phyloP scores from a whole-genome alignment of 345 rosid species.

The Passiflora organensis region DNA sequence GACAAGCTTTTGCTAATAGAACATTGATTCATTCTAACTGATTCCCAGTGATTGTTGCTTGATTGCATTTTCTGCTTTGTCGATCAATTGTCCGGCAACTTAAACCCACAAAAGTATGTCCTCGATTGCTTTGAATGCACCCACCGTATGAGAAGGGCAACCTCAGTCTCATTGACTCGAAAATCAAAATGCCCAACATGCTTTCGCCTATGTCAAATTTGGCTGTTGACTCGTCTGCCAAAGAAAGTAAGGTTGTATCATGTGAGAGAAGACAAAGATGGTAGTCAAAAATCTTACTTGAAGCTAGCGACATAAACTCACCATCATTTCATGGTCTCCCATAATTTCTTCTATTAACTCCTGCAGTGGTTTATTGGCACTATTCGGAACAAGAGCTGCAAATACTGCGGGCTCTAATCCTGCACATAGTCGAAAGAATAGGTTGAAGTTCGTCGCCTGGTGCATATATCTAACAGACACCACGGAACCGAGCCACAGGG shows the following conservation, averaged over 20 bases:
- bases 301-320: constrained; percentile 27
- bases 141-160: too few species aligned
- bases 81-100: too few species aligned
- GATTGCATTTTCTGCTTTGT: too few species aligned
- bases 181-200: too few species aligned
- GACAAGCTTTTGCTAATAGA: too few species aligned
- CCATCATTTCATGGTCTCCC: constrained; percentile 92
- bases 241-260: not conserved
- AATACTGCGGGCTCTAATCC: constrained; percentile 69
- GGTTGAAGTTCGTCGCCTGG: not conserved
- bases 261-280: not conserved
- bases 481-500: too few species aligned
- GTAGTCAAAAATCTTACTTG: not conserved
- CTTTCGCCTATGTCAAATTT: constrained; percentile 11
- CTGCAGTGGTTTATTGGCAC: constrained; percentile 59
- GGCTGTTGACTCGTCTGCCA: constrained; percentile 43
- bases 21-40: too few species aligned
- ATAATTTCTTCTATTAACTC: constrained; percentile 76
- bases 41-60: too few species aligned
- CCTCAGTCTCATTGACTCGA: not conserved
- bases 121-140: too few species aligned
- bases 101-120: too few species aligned
- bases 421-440: constrained; percentile 20
- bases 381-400: constrained; percentile 85
- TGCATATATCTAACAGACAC: not conserved